Base-by-base conservation (phyloP, 768 basidiomycete species). In the Phaffia tasmanica region DNA sequence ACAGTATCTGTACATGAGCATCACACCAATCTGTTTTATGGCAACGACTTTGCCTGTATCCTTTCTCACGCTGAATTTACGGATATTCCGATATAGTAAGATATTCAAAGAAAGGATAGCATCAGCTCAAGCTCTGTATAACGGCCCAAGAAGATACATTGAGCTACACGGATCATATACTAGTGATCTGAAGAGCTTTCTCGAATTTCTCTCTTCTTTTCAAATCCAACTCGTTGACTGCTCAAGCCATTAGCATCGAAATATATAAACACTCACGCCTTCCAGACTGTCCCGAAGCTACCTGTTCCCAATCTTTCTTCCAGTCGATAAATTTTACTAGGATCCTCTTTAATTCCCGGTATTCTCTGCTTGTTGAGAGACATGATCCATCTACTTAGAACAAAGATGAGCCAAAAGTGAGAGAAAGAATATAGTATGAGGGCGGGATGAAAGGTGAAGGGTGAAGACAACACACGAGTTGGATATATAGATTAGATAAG, bases 241-340 rank as follows among this genome's bases (percentile, higher is more conserved):
- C 35, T 42, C 6, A 11, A 42, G 35, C 35, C 11, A 42, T 11
- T 5, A 42, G 11, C 35, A 42, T 42, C 35, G 35, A 42, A 42
- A 16, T 6, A 19, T 18, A 6, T 1, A 0, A 29, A 46, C 16
- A 74, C 80, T 64, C 49, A 80, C 78, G 90, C 94, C 80, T 95
- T 97, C 84, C 91, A 99, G 64, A 99, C 94, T 0, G 85, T 88
- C 11, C 94, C 94, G 74, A 99, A 99, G 75, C 88, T 90, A 47
- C 94, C 94, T 27, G 90, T 93, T 19, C 94, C 94, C n/a, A 98
- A 82, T 76, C 95, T 97, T 78, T 95, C 90, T 64, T 93, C 81
- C 47, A 98, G 78, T 0, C 27, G 21, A 29, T 54, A 67, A 11
- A 23, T n/a, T 32, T 49, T 49, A 21, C 61, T 46, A 0, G 66